Evolutionary conservation across 2,329 filamentous ascomycete species (phyloP).

Genomic region (Aspergillus pseudonomiae): DNA sequence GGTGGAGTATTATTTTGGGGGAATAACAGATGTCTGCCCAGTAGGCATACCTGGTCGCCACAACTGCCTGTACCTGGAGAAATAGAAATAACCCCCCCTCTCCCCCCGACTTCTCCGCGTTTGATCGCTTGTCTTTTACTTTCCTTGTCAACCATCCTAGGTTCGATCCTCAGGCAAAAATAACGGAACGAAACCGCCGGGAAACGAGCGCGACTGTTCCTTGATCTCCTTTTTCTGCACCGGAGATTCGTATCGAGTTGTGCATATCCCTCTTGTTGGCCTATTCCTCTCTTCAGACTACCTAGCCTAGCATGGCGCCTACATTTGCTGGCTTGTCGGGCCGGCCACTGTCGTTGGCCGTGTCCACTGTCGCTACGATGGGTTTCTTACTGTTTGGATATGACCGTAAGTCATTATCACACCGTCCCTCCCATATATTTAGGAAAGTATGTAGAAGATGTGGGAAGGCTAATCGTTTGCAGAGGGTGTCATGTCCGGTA

Average conservation of each 20-base stretch:
- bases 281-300: background rate
- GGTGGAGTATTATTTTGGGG: slow-evolving; percentile 20
- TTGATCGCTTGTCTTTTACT: slow-evolving; percentile 17
- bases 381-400: slow-evolving; percentile 65
- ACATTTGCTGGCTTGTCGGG: slow-evolving; percentile 63
- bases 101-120: slow-evolving; percentile 23
- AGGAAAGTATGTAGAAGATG: background rate
- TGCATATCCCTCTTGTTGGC: slow-evolving; percentile 1
- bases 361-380: slow-evolving; percentile 66
- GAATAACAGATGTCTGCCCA: slow-evolving; percentile 18
- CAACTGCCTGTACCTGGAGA: slow-evolving; percentile 24
- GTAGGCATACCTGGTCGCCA: slow-evolving; percentile 21
- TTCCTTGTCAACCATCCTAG: slow-evolving; percentile 15
- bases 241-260: background rate
- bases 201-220: background rate
- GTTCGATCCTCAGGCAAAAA: slow-evolving; percentile 3
- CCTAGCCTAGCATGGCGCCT: slow-evolving; percentile 50
- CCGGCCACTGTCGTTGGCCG: slow-evolving; percentile 56
- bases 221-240: background rate
- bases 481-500: slow-evolving; percentile 46
- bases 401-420: slow-evolving; percentile 46
- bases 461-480: slow-evolving; percentile 1
- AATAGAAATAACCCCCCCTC: slow-evolving; percentile 33
- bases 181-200: background rate
- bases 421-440: background rate